Percentiles rank a stretch among this genome's conserved stretches.
Evolutionary conservation across 805 yeast genomes (phyloP).

Genomic region (Starmerella vitae): DNA sequence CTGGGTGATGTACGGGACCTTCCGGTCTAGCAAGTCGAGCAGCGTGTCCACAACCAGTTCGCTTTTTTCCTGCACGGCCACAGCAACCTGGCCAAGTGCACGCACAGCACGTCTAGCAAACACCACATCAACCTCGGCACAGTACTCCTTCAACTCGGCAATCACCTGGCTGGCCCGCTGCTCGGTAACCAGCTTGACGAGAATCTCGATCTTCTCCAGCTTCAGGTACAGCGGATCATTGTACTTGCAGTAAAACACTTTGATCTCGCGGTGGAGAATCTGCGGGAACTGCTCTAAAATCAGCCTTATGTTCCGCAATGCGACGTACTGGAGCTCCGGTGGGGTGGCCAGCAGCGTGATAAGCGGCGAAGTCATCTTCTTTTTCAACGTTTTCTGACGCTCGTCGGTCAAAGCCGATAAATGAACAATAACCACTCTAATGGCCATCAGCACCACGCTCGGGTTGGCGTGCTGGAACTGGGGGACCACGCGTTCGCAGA

Average conservation of each 20-base stretch:
- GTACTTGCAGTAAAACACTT: conserved; percentile 81
- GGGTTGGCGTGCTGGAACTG: conserved; percentile 96
- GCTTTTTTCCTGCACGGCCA: conserved; percentile 54
- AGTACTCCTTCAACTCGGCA: conserved; percentile 72
- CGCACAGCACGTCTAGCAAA: conserved; percentile 82
- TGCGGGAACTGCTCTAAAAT: conserved; percentile 79
- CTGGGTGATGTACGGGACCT: conserved; percentile 58
- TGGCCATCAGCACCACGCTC: conserved; percentile 75
- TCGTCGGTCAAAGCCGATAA: conserved; percentile 24
- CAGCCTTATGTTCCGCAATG: conserved; percentile 78
- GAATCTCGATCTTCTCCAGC: conserved; percentile 83
- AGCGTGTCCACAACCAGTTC: conserved; percentile 53
- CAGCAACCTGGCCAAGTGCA: conserved; percentile 82
- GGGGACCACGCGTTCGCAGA: conserved; percentile 80
- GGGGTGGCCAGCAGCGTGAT: conserved; percentile 78
- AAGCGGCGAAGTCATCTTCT: conserved; percentile 69
- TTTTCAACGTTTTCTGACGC: conserved; percentile 37
- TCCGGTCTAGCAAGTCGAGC: conserved; percentile 46
- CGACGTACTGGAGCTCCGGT: conserved; percentile 91
- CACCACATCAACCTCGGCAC: conserved; percentile 74
- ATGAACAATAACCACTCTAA: conserved; percentile 67
- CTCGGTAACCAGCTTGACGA: conserved; percentile 66
- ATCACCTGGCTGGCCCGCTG: conserved; percentile 37
- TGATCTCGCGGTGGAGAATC: conserved; percentile 59
- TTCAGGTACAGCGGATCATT: conserved; percentile 88